Evolutionary conservation across 495 filamentous ascomycete genomes (phyloP).

Genomic region (Hyaloscypha hepaticicola): DNA sequence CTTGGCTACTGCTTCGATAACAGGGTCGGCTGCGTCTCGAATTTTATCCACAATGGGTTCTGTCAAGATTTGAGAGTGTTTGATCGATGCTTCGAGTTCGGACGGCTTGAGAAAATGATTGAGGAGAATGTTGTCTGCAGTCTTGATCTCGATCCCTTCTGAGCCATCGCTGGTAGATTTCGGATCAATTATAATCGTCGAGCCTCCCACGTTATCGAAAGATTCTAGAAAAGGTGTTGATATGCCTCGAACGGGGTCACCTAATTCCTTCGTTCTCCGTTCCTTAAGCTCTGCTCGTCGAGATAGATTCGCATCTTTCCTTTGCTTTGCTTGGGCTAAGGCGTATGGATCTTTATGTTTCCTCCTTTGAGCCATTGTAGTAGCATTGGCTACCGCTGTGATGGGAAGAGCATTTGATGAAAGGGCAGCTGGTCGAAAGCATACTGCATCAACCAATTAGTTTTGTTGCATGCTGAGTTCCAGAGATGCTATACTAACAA

Average conservation of each 20-base stretch:
- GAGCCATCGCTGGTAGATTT: slow-evolving; percentile 33
- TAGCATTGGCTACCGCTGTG: slow-evolving; percentile 23
- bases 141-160: slow-evolving; percentile 31
- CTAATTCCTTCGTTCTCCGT: slow-evolving; percentile 58
- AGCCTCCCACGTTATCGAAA: slow-evolving; percentile 57
- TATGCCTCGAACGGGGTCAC: slow-evolving; percentile 76
- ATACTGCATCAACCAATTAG: slow-evolving; percentile 39
- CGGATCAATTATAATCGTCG: slow-evolving; percentile 35
- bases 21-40: slow-evolving; percentile 45
- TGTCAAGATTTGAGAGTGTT: slow-evolving; percentile 62
- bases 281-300: slow-evolving; percentile 64
- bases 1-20: slow-evolving; percentile 39
- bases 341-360: slow-evolving; percentile 61
- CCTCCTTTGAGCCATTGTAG: slow-evolving; percentile 32
- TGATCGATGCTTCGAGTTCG: slow-evolving; percentile 63
- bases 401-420: slow-evolving; percentile 24
- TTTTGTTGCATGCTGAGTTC: neutral
- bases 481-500: slow-evolving; percentile 43
- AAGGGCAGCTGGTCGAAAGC: slow-evolving; percentile 43
- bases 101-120: slow-evolving; percentile 71
- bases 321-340: slow-evolving; percentile 70
- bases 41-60: slow-evolving; percentile 46
- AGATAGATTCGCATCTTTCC: slow-evolving; percentile 75
- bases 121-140: slow-evolving; percentile 47
- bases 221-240: slow-evolving; percentile 81